Base-by-base conservation (phyloP, 371 early-diverging fungal species). In the Syncephalis fuscata region DNA sequence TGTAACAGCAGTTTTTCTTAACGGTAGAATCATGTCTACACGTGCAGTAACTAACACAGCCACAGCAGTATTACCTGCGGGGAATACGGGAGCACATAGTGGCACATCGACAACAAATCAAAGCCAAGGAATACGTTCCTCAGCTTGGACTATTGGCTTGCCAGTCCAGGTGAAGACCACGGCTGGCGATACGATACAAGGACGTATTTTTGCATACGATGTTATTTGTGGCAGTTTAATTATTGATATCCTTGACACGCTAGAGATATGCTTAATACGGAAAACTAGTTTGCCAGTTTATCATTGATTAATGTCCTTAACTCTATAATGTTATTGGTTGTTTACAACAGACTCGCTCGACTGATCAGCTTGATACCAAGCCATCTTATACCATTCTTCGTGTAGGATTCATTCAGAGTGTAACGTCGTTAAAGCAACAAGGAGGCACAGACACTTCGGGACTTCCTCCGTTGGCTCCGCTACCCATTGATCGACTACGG, bases 191-290 rank as follows among this genome's bases (percentile, higher is more conserved):
- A 62, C 67, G 53, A 57, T 70, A 45, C 68, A 75, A 27, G 80
- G 80, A 21, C 58, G 62, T 39, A 66, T 80, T 46, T 80, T 68
- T 55, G 68, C 80, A 1, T 73, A 63, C 46, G 80, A 80, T 58
- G 53, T 62, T 27, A 62, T 60, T 44, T 73, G 74, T 45, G 76
- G 75, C 58, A 71, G 74, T 49, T 54, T 80, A 57, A 78, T 70
- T 46, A 67, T 80, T 62, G 72, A 80, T 74, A 77, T 74, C 55
- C 51, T 51, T 48, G 11, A 23, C 10, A 1, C 11, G 19, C 19
- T 43, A 5, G 9, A 21, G 23, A 21, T 39, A 43, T 43, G 43
- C 43, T 23, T 3, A 21, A 14, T 3, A 3, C 14, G 20, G 10
- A 46, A 46, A 27, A 7, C 14, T 23, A 5, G 7, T 10, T 39